Conservation (phyloP, 768 basidiomycete genomes). For the Dioszegia hungarica region DNA sequence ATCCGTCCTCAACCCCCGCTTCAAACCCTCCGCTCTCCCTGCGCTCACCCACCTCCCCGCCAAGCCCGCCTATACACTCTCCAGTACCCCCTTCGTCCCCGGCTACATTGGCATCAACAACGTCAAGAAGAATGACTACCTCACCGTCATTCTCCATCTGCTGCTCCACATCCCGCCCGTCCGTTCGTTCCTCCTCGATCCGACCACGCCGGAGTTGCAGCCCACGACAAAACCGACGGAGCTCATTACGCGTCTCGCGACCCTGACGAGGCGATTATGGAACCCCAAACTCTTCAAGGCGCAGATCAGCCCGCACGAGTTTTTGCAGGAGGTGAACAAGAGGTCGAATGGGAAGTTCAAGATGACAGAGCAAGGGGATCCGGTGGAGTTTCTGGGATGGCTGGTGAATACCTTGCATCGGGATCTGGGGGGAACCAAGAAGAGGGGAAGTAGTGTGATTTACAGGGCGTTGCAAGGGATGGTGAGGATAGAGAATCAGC, state of each 20-base stretch:
- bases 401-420: constrained; percentile 86
- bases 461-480: constrained; percentile 93
- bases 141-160: constrained; percentile 94
- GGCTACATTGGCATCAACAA: constrained; percentile 97
- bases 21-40: constrained; percentile 63
- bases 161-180: constrained; percentile 85
- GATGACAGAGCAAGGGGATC: constrained; percentile 90
- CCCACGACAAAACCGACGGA: constrained; percentile 55
- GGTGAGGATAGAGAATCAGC: constrained; percentile 85
- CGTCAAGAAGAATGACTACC: constrained; percentile 93
- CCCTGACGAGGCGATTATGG: constrained; percentile 89
- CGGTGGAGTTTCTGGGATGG: constrained; percentile 94
- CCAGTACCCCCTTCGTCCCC: constrained; percentile 73
- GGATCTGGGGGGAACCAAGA: constrained; percentile 92
- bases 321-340: constrained; percentile 90
- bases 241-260: constrained; percentile 78
- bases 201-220: constrained; percentile 38
- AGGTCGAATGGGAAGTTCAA: constrained; percentile 86
- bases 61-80: constrained; percentile 72
- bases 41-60: constrained; percentile 39
- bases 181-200: constrained; percentile 65
- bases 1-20: constrained; percentile 81
- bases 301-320: constrained; percentile 98
- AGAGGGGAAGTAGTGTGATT: constrained; percentile 82
- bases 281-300: constrained; percentile 94